Conservation (phyloP, 2,329 filamentous ascomycete species). For the Cytospora piceicola region DNA sequence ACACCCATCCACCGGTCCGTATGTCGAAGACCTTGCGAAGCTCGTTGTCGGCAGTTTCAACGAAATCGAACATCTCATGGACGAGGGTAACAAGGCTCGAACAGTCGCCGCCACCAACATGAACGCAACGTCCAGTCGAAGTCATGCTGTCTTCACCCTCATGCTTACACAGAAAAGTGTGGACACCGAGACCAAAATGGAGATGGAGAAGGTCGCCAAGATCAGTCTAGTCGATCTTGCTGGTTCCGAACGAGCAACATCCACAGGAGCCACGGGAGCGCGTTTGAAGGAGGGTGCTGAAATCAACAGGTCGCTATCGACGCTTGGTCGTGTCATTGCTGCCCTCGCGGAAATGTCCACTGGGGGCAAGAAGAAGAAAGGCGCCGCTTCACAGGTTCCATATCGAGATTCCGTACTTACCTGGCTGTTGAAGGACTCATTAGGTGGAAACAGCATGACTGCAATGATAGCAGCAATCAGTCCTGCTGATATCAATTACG, state of each 20-base stretch:
- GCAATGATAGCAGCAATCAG: slow-evolving; percentile 99
- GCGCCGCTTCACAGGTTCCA: slow-evolving; percentile 76
- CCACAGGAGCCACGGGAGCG: slow-evolving; percentile 93
- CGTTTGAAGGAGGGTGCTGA: slow-evolving; percentile 96
- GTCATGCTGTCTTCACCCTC: slow-evolving; percentile 96
- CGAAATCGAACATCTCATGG: slow-evolving; percentile 98
- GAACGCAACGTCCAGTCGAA: slow-evolving; percentile 99
- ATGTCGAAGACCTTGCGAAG: slow-evolving; percentile 97
- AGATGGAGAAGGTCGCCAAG: slow-evolving; percentile 95
- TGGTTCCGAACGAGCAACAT: slow-evolving; percentile 95
- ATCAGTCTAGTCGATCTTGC: slow-evolving; percentile 98
- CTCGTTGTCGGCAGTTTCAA: slow-evolving; percentile 89
- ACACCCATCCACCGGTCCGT: slow-evolving; percentile 95
- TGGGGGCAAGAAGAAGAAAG: slow-evolving; percentile 80
- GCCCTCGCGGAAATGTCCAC: slow-evolving; percentile 89
- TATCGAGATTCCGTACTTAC: slow-evolving; percentile 97
- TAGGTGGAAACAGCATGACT: slow-evolving; percentile 98
- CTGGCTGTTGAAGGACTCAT: slow-evolving; percentile 94
- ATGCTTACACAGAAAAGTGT: slow-evolving; percentile 93
- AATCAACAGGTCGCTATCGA: slow-evolving; percentile 96
- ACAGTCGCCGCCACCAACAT: slow-evolving; percentile 99
- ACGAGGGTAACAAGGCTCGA: slow-evolving; percentile 97
- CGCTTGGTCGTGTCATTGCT: slow-evolving; percentile 94
- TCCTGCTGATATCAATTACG: slow-evolving; percentile 98
- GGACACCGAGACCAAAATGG: slow-evolving; percentile 93